These are phyloP conservation scores for Sistotremastrum suecicum DNA, from an alignment of 768 basidiomycete species.

Conservation along the genomic window DNA sequence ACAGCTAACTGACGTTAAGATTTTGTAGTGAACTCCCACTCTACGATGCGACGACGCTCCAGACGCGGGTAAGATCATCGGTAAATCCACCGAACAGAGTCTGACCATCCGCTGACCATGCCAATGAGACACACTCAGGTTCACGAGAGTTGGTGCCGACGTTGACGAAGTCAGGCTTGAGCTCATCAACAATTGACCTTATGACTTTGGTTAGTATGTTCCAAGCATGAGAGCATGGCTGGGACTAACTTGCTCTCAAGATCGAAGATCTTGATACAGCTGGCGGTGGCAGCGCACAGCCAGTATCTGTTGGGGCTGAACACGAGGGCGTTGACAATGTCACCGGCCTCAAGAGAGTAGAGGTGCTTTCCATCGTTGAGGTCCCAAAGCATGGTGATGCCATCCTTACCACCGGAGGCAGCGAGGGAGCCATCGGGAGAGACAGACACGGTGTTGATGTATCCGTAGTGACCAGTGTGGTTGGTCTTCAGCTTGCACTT, in stretches of 20 bases:
- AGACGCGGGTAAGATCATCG: constrained; percentile 86
- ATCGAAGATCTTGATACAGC: constrained; percentile 98
- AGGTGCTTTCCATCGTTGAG: constrained; percentile 99
- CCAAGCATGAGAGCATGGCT: constrained; percentile 1
- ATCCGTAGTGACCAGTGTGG: constrained; percentile 98
- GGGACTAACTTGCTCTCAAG: constrained; percentile 90
- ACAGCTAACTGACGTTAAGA: no score
- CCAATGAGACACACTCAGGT: constrained; percentile 90
- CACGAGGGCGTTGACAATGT: constrained; percentile 97
- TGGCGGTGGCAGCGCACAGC: constrained; percentile 96
- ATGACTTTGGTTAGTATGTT: constrained; percentile 1
- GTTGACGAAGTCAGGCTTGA: constrained; percentile 87
- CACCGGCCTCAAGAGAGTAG: constrained; percentile 97
- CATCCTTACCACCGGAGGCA: constrained; percentile 98
- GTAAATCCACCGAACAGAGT: constrained; percentile 96
- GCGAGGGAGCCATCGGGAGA: constrained; percentile 98
- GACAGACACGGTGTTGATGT: constrained; percentile 97
- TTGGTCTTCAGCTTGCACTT: constrained; percentile 99
- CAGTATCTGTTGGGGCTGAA: constrained; percentile 99
- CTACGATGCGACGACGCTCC: constrained; percentile 52
- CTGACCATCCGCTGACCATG: constrained; percentile 98
- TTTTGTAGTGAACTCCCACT: no score
- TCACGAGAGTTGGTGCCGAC: constrained; percentile 56
- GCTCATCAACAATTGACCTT: constrained; percentile 96
- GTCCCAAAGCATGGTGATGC: constrained; percentile 99